Conservation (phyloP, 1,139 yeast species). For the Nematodospora anomalae region DNA sequence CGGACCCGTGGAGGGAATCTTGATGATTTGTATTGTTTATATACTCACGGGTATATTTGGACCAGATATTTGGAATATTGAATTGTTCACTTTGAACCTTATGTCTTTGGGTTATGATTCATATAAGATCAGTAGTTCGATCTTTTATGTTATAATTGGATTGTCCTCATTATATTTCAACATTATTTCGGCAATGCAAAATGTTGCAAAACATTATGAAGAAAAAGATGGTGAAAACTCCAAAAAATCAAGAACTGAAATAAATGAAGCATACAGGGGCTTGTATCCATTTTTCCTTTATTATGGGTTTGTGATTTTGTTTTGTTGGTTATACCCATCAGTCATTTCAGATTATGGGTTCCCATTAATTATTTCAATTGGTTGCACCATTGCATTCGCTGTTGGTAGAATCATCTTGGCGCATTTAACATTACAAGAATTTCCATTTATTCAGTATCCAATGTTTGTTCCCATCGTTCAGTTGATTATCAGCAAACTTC, state of each 20-base stretch:
- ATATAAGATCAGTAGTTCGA: constrained; percentile 35
- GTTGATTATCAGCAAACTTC: constrained; percentile 41
- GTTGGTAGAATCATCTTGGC: constrained; percentile 91
- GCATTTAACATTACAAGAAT: constrained; percentile 76
- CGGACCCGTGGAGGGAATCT: constrained; percentile 94
- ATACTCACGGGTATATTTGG: constrained; percentile 68
- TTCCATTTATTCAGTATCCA: constrained; percentile 74
- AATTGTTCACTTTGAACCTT: constrained; percentile 34
- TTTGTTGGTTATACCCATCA: constrained; percentile 51
- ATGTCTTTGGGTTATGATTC: constrained; percentile 29
- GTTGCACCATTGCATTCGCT: constrained; percentile 73
- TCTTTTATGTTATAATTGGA: constrained; percentile 51
- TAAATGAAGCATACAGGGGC: constrained; percentile 56
- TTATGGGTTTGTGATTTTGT: constrained; percentile 53
- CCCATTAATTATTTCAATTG: constrained; percentile 68
- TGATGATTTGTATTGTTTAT: constrained; percentile 59
- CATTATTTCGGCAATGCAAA: constrained; percentile 67
- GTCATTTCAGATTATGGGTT: constrained; percentile 49
- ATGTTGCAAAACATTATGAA: constrained; percentile 59
- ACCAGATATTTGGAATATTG: constrained; percentile 62
- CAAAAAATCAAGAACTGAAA: constrained; percentile 25
- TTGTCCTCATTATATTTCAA: constrained; percentile 64
- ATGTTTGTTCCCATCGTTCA: constrained; percentile 66
- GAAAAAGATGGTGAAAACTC: constrained; percentile 18
- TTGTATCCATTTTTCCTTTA: constrained; percentile 69